These are phyloP conservation scores for Cordyceps farinosa DNA, from an alignment of 2,329 filamentous ascomycete genomes.

Conservation along the genomic window DNA sequence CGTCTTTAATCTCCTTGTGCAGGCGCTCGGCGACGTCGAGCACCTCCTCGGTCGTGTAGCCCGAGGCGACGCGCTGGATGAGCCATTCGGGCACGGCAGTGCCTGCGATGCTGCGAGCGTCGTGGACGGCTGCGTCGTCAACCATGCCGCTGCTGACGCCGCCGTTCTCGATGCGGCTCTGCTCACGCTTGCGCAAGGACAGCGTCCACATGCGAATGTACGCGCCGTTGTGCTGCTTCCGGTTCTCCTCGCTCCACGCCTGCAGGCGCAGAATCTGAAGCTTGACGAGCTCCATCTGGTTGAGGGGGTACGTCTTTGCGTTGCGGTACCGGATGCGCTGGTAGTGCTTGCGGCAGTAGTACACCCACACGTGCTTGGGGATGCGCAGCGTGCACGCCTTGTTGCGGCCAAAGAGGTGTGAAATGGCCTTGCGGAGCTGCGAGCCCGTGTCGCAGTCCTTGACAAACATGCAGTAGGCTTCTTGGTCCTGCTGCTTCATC, in stretches of 20 bases:
- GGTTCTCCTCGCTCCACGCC: constrained; percentile 56
- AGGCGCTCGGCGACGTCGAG: constrained; percentile 45
- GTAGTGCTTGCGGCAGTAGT: constrained; percentile 79
- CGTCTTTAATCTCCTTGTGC: constrained; percentile 41
- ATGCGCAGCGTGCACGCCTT: constrained; percentile 72
- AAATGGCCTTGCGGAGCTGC: constrained; percentile 69
- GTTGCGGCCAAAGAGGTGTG: constrained; percentile 79
- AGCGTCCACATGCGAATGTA: constrained; percentile 53
- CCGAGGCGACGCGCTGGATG: constrained; percentile 41
- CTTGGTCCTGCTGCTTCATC: constrained; percentile 22
- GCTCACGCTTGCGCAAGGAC: constrained; percentile 61
- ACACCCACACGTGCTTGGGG: constrained; percentile 66
- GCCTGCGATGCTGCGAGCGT: constrained; percentile 28
- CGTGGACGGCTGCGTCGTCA: constrained; percentile 25
- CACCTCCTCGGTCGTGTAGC: constrained; percentile 47
- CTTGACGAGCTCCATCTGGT: constrained; percentile 62
- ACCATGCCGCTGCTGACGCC: constrained; percentile 28
- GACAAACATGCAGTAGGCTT: constrained; percentile 51
- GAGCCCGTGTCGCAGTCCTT: constrained; percentile 57
- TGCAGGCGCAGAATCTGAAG: constrained; percentile 61
- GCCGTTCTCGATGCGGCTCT: constrained; percentile 48
- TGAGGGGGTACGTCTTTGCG: constrained; percentile 54
- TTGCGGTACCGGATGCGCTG: constrained; percentile 72
- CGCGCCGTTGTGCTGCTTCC: constrained; percentile 28
- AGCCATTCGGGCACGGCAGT: constrained; percentile 50